Evolutionary conservation across 1,284 basidiomycete genomes (phyloP).

Genomic region (Bjerkandera adusta): DNA sequence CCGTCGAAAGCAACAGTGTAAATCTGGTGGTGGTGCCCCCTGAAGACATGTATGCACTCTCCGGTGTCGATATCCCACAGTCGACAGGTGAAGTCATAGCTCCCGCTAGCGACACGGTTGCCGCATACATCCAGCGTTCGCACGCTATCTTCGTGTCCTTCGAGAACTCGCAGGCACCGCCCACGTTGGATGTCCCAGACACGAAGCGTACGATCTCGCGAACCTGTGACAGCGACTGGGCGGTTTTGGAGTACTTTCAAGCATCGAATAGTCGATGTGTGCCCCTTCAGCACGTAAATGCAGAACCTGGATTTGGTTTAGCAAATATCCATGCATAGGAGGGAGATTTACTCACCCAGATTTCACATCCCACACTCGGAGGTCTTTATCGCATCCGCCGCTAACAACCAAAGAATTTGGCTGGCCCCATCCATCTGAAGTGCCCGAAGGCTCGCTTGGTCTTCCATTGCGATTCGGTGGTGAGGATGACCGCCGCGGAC

Average conservation of each 20-base stretch:
- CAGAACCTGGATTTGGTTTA: conserved; percentile 52
- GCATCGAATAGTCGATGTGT: conserved; percentile 91
- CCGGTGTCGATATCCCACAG: conserved; percentile 74
- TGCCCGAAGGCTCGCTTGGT: conserved; percentile 64
- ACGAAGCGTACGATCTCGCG: conserved; percentile 82
- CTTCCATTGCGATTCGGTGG: conserved; percentile 24
- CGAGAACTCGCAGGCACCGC: conserved; percentile 62
- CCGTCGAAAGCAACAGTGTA: conserved; percentile 96
- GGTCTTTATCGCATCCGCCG: conserved; percentile 88
- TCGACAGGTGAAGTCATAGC: conserved; percentile 84
- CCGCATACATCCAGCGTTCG: conserved; percentile 88
- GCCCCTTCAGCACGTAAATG: conserved; percentile 79
- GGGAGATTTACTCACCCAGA: conserved; percentile 57
- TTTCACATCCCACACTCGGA: conserved; percentile 90
- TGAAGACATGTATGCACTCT: conserved; percentile 79
- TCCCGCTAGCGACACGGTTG: conserved; percentile 81
- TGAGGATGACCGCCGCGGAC: neutral
- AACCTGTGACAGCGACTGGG: conserved; percentile 88
- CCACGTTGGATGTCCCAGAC: conserved; percentile 95
- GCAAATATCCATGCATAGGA: neutral
- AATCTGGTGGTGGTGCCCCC: conserved; percentile 92
- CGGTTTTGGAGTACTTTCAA: conserved; percentile 85
- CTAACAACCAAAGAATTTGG: conserved; percentile 77
- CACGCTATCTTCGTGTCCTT: conserved; percentile 84
- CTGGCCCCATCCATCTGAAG: conserved; percentile 66